Conservation (phyloP, 2,329 filamentous ascomycete genomes). For the Aspergillaceae sp. region DNA sequence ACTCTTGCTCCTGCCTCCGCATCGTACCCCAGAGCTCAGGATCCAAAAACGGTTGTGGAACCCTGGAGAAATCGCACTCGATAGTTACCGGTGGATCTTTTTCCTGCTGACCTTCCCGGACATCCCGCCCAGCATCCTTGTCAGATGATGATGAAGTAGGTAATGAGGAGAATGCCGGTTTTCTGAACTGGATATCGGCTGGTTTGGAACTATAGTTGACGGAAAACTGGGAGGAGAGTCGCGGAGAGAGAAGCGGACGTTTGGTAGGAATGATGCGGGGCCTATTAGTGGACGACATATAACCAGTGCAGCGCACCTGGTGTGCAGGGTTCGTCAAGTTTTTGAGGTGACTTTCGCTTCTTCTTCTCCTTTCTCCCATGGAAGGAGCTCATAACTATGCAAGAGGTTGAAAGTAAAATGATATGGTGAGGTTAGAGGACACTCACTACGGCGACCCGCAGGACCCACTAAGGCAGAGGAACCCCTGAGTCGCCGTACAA, state of each 20-base stretch:
- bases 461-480: conserved; percentile 15
- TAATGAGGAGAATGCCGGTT: not conserved
- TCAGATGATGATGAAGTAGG: not conserved
- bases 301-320: not conserved
- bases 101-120: not conserved
- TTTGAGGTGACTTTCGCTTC: not conserved
- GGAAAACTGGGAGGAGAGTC: not conserved
- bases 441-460: conserved; percentile 14
- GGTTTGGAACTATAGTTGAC: not conserved
- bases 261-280: not conserved
- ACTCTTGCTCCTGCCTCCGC: not conserved
- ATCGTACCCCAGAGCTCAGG: not conserved
- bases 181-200: not conserved
- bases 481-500: conserved; percentile 16
- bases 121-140: not conserved
- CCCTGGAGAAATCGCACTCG: not conserved
- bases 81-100: not conserved
- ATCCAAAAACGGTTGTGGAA: conserved; percentile 1
- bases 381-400: too few species aligned
- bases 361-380: not conserved
- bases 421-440: not conserved
- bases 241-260: not conserved
- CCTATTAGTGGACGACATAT: not conserved
- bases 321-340: not conserved
- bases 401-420: too few species aligned